Evolutionary conservation across 148 eudicot species (phyloP).

Genomic region (Rheum nobile): DNA sequence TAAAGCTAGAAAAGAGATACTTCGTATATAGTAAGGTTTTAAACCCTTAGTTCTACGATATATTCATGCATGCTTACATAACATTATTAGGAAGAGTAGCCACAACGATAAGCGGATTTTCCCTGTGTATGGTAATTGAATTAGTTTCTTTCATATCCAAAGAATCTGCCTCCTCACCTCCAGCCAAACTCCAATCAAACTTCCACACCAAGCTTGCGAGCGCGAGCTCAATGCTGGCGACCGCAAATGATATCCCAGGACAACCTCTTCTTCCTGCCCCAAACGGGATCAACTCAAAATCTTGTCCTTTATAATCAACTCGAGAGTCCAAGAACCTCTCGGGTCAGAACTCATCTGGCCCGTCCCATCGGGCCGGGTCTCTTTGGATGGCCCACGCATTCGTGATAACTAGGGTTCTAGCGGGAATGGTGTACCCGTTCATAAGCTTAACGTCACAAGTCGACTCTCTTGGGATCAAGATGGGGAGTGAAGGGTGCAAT

Average conservation of each 20-base stretch:
- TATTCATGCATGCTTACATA: too few relatives aligned
- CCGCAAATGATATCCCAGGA: constrained; percentile 25
- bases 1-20: too few relatives aligned
- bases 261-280: constrained; percentile 67
- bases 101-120: constrained; percentile 21
- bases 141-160: constrained; percentile 18
- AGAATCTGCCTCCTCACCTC: constrained; percentile 12
- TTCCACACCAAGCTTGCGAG: constrained; percentile 38
- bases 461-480: constrained; percentile 41
- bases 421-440: constrained; percentile 42
- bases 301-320: constrained; percentile 38
- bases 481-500: constrained; percentile 47
- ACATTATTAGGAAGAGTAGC: not conserved
- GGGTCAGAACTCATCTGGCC: constrained; percentile 46
- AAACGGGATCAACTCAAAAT: constrained; percentile 54
- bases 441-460: constrained; percentile 31
- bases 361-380: constrained; percentile 43
- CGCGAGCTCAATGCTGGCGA: constrained; percentile 29
- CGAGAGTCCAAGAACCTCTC: constrained; percentile 42
- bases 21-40: too few relatives aligned
- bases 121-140: constrained; percentile 19
- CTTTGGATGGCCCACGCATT: constrained; percentile 60
- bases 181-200: constrained; percentile 48
- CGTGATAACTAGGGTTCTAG: constrained; percentile 35
- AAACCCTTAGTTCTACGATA: too few relatives aligned